Conservation (phyloP, 441 rosid species). For the Gossypium gossypioides region DNA sequence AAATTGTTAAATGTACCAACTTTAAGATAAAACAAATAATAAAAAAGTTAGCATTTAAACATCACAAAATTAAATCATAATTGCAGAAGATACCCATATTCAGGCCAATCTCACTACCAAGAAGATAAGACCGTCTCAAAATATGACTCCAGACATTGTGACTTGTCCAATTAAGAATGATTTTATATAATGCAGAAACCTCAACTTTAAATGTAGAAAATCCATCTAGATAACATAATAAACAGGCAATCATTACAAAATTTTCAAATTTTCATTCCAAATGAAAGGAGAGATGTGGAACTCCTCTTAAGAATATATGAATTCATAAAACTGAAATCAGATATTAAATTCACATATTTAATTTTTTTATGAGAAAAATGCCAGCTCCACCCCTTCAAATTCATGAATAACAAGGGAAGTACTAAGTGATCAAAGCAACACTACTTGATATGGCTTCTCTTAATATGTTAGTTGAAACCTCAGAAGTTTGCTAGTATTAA, state of each 20-base stretch:
- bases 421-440: neutral
- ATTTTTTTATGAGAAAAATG: neutral
- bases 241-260: neutral
- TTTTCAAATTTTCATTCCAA: neutral
- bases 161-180: neutral
- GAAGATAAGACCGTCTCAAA: neutral
- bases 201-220: neutral
- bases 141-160: neutral
- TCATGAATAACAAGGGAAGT: neutral
- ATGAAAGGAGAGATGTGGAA: neutral
- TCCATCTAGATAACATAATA: neutral
- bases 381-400: neutral
- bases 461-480: neutral
- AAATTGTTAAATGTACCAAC: neutral
- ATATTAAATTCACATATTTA: neutral
- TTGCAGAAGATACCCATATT: neutral
- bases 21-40: neutral
- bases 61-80: neutral
- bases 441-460: neutral
- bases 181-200: neutral
- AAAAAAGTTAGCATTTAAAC: neutral
- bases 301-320: neutral
- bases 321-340: neutral
- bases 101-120: neutral
- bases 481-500: neutral